Evolutionary conservation across 2,329 filamentous ascomycete genomes (phyloP), one percentile per base, ranked within the genome.

Genomic region (Aspergillus sp.): DNA sequence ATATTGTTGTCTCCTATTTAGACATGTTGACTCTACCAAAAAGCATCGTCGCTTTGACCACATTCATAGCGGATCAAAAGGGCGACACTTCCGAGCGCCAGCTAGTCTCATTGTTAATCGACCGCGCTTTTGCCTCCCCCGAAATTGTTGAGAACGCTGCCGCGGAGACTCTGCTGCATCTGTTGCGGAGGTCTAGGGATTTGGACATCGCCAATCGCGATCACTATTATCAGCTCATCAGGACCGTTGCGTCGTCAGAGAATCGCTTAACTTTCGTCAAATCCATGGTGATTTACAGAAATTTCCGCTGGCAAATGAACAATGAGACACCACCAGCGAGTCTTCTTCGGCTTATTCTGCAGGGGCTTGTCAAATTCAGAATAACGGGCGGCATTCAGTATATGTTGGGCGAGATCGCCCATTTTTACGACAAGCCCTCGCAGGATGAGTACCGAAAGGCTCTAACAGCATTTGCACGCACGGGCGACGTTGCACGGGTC

Each of bases 401-500:
- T 41, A 49, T 67, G n/a, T 44, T 69, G 33, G 50, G 58, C 16
- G 63, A 69, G 40, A 58, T 56, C 33, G 35, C 49, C 8, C 35
- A 39, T 13, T 56, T 60, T 12, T 45, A 60, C 42, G 41, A 32
- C 24, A 52, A 49, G 32, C 53, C 60, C 11, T 42, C 56, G 6
- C 26, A 43, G 4, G 32, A 42, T 19, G 52, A 50, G 13, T 68
- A 64, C 38, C 55, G 52, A 32, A 31, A 40, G 8, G 53, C 55
- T 3, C 50, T 71, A 25, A 51, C 48, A 6, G 58, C 56, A 8
- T 67, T 68, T 44, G 63, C 71, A 22, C 49, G 52, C 24, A 55
- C 61, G 33, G 69, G 69, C 15, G 64, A 74, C 40, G 56, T 60
- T 10, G 42, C 46, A 15, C 60, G 59, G 13, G 63, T 71, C 17